phyloP scores from a whole-genome alignment of 2,329 filamentous ascomycete species.

The Claviceps purpurea region DNA sequence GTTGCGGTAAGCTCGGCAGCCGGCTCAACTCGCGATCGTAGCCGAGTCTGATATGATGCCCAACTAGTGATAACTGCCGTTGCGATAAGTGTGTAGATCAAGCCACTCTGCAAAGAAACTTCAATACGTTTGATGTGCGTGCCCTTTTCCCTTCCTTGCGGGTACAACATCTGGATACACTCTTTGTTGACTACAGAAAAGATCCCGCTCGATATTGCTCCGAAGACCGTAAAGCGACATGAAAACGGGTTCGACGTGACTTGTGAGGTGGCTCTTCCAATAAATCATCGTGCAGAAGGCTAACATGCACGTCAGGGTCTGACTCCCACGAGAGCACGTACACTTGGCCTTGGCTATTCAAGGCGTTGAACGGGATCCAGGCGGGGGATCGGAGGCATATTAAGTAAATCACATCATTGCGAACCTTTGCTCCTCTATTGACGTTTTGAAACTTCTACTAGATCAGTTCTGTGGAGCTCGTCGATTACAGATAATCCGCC shows the following conservation, averaged over 20 bases:
- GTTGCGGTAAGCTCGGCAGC: constrained; percentile 10
- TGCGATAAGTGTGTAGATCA: constrained; percentile 27
- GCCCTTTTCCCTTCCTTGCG: neutral
- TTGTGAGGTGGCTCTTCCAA: constrained; percentile 14
- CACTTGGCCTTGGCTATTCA: constrained; percentile 36
- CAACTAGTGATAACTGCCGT: constrained; percentile 28
- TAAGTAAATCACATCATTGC: constrained; percentile 1
- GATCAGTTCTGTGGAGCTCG: constrained; percentile 13
- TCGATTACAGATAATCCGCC: constrained; percentile 35
- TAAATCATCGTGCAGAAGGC: neutral
- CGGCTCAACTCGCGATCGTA: neutral
- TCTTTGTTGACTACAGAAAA: constrained; percentile 7
- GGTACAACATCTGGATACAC: neutral
- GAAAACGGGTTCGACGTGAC: constrained; percentile 19
- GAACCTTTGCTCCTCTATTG: neutral
- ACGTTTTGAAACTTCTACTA: neutral
- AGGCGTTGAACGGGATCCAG: constrained; percentile 18
- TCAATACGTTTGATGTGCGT: constrained; percentile 26
- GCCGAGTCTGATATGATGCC: neutral
- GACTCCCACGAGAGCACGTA: constrained; percentile 60
- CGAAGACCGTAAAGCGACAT: constrained; percentile 15
- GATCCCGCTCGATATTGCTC: constrained; percentile 19
- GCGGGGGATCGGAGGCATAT: constrained; percentile 14
- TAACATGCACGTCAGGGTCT: constrained; percentile 38
- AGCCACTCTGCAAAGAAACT: constrained; percentile 28